phyloP scores from a whole-genome alignment of 495 filamentous ascomycete genomes.

The Podospora sp. region DNA sequence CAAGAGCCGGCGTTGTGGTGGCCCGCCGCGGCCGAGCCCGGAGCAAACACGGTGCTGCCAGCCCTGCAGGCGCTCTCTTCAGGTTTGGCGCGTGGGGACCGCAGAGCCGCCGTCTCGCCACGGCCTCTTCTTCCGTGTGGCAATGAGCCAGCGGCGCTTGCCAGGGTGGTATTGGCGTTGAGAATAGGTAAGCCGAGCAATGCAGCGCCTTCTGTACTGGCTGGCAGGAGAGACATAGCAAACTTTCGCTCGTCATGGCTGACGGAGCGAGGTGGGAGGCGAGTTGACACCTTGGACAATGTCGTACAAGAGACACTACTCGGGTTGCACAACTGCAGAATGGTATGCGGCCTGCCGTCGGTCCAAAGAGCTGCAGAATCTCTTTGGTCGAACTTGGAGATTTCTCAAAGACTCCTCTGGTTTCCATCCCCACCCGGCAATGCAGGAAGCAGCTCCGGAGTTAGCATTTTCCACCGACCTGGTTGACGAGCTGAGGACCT shows the following conservation, averaged over 20 bases:
- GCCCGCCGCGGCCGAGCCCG: neutral
- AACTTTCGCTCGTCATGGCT: slow-evolving; percentile 2
- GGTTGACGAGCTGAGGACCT: neutral
- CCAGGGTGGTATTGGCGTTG: neutral
- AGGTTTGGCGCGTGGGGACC: neutral
- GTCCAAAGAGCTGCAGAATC: neutral
- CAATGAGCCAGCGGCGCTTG: neutral
- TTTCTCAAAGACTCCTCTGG: neutral
- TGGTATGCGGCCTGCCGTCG: neutral
- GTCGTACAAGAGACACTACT: neutral
- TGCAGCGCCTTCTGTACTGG: neutral
- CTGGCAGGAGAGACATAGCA: neutral
- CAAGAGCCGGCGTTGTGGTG: neutral
- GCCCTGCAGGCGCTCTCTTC: neutral
- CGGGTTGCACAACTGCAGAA: neutral
- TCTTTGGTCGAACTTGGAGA: neutral
- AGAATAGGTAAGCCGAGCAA: neutral
- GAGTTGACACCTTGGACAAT: neutral
- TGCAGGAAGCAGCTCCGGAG: neutral
- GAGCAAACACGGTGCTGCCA: neutral
- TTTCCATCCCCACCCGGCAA: neutral
- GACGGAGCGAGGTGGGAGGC: neutral
- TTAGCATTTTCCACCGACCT: neutral
- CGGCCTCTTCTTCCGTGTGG: neutral
- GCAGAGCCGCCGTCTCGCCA: neutral